A percentile compares a stretch with the other conserved stretches of the same genome.
Conservation (phyloP, 1,139 yeast genomes). For the Arxiozyma slooffiae region DNA sequence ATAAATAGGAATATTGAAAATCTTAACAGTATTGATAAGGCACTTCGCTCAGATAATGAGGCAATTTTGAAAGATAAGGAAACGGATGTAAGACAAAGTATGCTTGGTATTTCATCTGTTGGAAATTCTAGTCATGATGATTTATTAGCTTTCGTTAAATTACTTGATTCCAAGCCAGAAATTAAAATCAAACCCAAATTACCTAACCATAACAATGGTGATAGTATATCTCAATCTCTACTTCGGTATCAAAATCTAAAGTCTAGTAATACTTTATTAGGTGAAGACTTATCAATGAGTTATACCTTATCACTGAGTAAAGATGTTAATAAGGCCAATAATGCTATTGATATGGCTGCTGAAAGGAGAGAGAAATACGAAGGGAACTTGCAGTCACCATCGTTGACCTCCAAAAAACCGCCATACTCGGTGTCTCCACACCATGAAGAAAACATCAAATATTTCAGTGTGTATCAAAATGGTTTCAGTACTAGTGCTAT, state of each 20-base stretch:
- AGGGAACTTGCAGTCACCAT: conserved; percentile 8
- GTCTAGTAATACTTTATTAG: conserved; percentile 37
- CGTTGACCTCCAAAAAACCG: conserved; percentile 23
- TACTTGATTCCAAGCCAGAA: conserved; percentile 65
- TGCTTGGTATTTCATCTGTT: not conserved
- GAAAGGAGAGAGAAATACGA: not conserved
- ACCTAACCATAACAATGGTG: conserved; percentile 21
- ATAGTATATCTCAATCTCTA: conserved; percentile 34
- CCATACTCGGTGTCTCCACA: conserved; percentile 21
- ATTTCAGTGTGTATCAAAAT: conserved; percentile 1
- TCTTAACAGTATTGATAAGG: conserved; percentile 16
- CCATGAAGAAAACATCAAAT: not conserved
- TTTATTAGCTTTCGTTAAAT: conserved; percentile 65
- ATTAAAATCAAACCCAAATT: conserved; percentile 43
- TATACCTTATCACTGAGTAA: not conserved
- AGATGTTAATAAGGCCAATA: not conserved
- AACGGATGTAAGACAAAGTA: not conserved
- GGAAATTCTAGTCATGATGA: conserved; percentile 41
- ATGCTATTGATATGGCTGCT: not conserved
- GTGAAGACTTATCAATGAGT: conserved; percentile 34
- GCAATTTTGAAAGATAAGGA: not conserved
- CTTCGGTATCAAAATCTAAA: conserved; percentile 41
- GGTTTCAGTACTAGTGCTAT: not conserved
- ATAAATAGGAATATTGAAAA: conserved; percentile 27
- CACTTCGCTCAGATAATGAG: conserved; percentile 10